These are phyloP conservation scores for Camellia granthamiana DNA, from an alignment of 148 eudicot species.

Conservation along the genomic window DNA sequence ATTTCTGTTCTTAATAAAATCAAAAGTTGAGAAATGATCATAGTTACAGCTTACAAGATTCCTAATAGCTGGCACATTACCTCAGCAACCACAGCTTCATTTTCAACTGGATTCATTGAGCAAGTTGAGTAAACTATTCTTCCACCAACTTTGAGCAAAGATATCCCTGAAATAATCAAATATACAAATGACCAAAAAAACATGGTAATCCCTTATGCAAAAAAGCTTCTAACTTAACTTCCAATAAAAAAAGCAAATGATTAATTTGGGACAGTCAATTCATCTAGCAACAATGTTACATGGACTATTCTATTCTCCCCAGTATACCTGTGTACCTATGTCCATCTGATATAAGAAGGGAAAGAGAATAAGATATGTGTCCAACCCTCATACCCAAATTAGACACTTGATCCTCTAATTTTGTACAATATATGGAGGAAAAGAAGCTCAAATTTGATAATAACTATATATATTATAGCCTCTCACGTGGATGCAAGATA, in stretches of 20 bases:
- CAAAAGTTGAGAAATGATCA: background rate
- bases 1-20: background rate
- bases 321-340: too few species aligned
- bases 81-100: constrained; percentile 99
- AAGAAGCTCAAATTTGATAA: too few species aligned
- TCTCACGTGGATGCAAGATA: too few species aligned
- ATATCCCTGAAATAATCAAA: constrained; percentile 48
- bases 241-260: background rate
- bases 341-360: too few species aligned
- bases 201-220: background rate
- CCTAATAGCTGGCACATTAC: constrained; percentile 31
- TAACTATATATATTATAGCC: too few species aligned
- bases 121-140: constrained; percentile 97
- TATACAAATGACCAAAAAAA: background rate
- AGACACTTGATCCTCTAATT: too few species aligned
- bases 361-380: too few species aligned
- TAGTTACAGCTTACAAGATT: background rate
- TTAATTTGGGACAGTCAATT: background rate
- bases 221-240: background rate
- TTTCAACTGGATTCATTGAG: constrained; percentile 98
- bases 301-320: too few species aligned
- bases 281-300: background rate
- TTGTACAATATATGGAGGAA: too few species aligned
- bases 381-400: too few species aligned
- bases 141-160: constrained; percentile 92